Percentiles rank a stretch among this genome's conserved stretches.
phyloP scores from a whole-genome alignment of 345 rosid genomes.

The Linum usitatissimum region DNA sequence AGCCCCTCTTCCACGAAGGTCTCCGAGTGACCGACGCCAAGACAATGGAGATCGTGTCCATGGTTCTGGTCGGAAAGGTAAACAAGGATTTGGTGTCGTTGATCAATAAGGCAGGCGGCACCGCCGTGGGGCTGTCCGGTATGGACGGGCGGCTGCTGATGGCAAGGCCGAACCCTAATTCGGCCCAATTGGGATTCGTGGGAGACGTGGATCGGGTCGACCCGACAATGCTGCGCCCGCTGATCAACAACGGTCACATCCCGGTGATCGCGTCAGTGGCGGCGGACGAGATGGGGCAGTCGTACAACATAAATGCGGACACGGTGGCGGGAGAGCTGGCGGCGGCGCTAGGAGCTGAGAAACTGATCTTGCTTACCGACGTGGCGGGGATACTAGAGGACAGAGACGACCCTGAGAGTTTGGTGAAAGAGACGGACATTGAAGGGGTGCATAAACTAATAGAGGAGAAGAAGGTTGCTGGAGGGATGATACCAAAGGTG shows the following conservation, averaged over 20 bases:
- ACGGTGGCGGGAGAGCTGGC: conserved; percentile 93
- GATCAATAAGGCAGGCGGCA: conserved; percentile 74
- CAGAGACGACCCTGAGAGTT: conserved; percentile 46
- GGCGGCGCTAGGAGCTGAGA: conserved; percentile 88
- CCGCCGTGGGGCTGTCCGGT: conserved; percentile 78
- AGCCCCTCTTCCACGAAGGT: conserved; percentile 63
- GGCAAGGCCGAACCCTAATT: conserved; percentile 63
- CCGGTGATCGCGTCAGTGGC: conserved; percentile 95
- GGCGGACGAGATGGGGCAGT: conserved; percentile 57
- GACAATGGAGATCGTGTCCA: conserved; percentile 93
- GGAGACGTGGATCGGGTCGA: conserved; percentile 79
- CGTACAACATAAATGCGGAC: conserved; percentile 87
- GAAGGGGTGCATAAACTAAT: conserved; percentile 79
- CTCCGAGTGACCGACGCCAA: conserved; percentile 80
- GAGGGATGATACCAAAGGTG: conserved; percentile 95
- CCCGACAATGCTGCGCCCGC: conserved; percentile 42
- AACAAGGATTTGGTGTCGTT: conserved; percentile 72
- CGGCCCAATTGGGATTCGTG: conserved; percentile 65
- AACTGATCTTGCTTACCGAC: conserved; percentile 72
- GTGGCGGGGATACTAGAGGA: conserved; percentile 73
- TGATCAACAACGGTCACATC: conserved; percentile 48
- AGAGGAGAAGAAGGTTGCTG: conserved; percentile 57
- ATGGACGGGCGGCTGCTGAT: conserved; percentile 79
- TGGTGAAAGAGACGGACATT: conserved; percentile 79
- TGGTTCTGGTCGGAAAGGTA: conserved; percentile 85